Percentiles rank a stretch among this genome's conserved stretches.
These are phyloP conservation scores for Catharanthus roseus DNA, from an alignment of 257 asterid species.

Conservation along the genomic window DNA sequence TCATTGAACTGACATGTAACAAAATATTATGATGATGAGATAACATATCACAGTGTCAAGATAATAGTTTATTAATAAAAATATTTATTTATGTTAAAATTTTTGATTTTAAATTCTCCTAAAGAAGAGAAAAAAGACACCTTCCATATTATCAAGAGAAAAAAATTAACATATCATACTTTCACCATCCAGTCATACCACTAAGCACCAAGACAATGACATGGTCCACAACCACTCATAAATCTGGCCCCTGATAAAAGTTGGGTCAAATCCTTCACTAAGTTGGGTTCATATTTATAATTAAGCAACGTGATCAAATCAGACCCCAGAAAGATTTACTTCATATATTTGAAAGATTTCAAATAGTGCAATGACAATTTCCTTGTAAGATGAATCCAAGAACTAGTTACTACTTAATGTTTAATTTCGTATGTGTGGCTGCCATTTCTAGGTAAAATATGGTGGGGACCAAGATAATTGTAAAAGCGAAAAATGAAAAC, in stretches of 20 bases:
- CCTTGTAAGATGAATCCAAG: background rate
- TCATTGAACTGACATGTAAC: too few relatives aligned
- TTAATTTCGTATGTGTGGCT: background rate
- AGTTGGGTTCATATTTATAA: background rate
- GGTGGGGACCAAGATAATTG: background rate
- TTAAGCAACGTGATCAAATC: background rate
- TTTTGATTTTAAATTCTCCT: too few relatives aligned
- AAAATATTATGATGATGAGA: too few relatives aligned
- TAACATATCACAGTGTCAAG: too few relatives aligned
- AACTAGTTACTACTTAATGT: background rate
- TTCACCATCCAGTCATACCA: conserved; percentile 21
- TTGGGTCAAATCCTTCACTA: background rate
- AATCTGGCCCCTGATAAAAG: background rate
- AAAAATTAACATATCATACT: conserved; percentile 43
- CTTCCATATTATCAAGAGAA: conserved; percentile 12
- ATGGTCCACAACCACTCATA: conserved; percentile 45
- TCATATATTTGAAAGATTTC: conserved; percentile 2
- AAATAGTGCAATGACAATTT: background rate
- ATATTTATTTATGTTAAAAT: too few relatives aligned
- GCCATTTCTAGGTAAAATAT: background rate
- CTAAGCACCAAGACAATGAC: conserved; percentile 20
- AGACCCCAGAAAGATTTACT: conserved; percentile 8
- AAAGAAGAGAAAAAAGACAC: too few relatives aligned
- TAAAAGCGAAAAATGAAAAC: background rate
- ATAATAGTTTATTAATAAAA: too few relatives aligned